Conservation (phyloP, 1,284 basidiomycete species). For the Grifola frondosa region DNA sequence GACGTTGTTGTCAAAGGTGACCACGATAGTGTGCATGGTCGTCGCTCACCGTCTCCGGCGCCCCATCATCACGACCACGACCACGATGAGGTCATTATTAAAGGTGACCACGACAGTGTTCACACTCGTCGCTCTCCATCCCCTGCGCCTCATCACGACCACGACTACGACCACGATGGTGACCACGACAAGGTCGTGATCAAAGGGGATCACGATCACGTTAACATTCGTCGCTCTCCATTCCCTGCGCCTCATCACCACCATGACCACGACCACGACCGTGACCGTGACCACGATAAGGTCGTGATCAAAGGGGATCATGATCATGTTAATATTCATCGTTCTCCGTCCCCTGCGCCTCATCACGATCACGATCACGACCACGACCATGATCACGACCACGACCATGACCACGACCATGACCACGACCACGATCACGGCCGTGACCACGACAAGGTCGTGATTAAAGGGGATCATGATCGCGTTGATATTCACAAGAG, state of each 20-base stretch:
- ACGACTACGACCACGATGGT: not conserved
- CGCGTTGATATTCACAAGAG: slow-evolving; percentile 13
- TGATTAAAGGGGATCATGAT: slow-evolving; percentile 12
- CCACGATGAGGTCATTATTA: slow-evolving; percentile 5
- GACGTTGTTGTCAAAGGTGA: slow-evolving; percentile 11
- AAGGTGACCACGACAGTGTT: slow-evolving; percentile 9
- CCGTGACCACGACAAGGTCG: slow-evolving; percentile 8
- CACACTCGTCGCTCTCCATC: slow-evolving; percentile 2
- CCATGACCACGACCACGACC: slow-evolving; percentile 5
- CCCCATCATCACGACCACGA: slow-evolving; percentile 15
- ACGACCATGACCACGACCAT: slow-evolving; percentile 8
- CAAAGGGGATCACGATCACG: slow-evolving; percentile 11
- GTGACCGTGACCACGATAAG: slow-evolving; percentile 12
- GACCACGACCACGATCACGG: slow-evolving; percentile 4
- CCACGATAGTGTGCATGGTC: slow-evolving; percentile 20
- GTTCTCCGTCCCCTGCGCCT: slow-evolving; percentile 8
- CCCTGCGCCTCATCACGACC: slow-evolving; percentile 2
- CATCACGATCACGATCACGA: slow-evolving; percentile 13
- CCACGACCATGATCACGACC: slow-evolving; percentile 6
- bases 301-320: slow-evolving; percentile 23
- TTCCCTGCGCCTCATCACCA: slow-evolving; percentile 1
- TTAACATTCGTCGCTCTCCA: slow-evolving; percentile 1
- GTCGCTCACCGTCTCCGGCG: slow-evolving; percentile 8
- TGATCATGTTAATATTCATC: slow-evolving; percentile 23
- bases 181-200: slow-evolving; percentile 7